A percentile compares a stretch with the other conserved stretches of the same genome.
phyloP scores from a whole-genome alignment of 2,329 filamentous ascomycete genomes.

The Trichoderma gracile region DNA sequence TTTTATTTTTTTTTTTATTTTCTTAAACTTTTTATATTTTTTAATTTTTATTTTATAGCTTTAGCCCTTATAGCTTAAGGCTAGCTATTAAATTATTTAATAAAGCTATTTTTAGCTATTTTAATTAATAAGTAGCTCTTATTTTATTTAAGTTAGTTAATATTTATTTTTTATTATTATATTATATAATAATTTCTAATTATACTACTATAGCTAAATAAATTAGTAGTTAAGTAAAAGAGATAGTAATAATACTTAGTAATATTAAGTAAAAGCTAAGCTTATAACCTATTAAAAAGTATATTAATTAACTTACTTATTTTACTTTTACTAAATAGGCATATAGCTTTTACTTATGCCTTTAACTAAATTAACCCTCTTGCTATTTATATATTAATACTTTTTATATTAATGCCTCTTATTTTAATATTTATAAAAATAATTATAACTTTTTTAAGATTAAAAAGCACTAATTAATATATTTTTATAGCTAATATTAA shows the following conservation, averaged over 20 bases:
- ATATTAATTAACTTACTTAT: too few species aligned
- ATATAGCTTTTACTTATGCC: too few species aligned
- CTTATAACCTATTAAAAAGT: not conserved
- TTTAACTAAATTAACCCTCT: too few species aligned
- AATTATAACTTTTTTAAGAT: not conserved
- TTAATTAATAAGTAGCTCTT: conserved; percentile 2
- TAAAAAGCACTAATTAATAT: not conserved
- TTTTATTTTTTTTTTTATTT: too few species aligned
- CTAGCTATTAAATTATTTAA: too few species aligned
- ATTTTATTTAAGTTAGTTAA: not conserved
- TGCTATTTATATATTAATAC: too few species aligned
- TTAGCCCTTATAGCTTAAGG: too few species aligned
- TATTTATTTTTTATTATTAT: not conserved
- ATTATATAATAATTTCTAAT: not conserved
- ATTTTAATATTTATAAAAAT: not conserved
- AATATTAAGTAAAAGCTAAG: not conserved
- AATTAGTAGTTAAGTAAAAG: not conserved
- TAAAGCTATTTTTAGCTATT: too few species aligned
- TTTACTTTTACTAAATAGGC: too few species aligned
- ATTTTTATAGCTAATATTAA: not conserved
- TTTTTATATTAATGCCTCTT: too few species aligned
- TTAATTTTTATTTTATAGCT: too few species aligned
- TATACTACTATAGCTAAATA: not conserved
- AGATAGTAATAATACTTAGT: not conserved
- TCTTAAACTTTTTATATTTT: too few species aligned